Percentiles rank a stretch among this genome's conserved stretches.
Conservation (phyloP, 1,284 basidiomycete species). For the Rhizoctonia solani region DNA sequence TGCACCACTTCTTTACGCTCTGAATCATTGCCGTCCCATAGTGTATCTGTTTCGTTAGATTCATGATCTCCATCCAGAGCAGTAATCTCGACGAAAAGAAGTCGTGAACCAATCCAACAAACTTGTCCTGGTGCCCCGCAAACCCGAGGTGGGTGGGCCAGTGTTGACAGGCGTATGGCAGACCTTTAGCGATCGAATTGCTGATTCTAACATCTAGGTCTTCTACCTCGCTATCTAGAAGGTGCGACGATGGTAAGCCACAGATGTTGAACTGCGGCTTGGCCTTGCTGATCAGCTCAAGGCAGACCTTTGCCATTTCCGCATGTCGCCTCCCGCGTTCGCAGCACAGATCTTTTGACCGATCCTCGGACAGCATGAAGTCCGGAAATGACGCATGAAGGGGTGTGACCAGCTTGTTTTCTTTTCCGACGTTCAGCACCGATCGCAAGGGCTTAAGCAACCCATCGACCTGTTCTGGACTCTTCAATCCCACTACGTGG, state of each 20-base stretch:
- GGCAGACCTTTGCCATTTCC: too few species aligned
- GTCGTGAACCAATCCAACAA: background rate
- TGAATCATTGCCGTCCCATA: background rate
- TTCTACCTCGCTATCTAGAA: background rate
- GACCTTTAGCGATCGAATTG: background rate
- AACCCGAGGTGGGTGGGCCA: background rate
- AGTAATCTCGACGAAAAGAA: background rate
- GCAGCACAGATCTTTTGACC: too few species aligned
- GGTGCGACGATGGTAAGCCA: background rate
- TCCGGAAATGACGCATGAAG: too few species aligned
- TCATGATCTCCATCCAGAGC: slow-evolving; percentile 24
- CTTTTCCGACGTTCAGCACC: too few species aligned
- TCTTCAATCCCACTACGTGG: too few species aligned
- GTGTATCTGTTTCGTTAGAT: background rate
- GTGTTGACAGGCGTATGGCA: background rate
- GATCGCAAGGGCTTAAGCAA: too few species aligned
- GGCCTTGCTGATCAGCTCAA: too few species aligned
- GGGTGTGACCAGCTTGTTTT: too few species aligned
- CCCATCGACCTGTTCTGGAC: too few species aligned
- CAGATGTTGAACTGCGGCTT: slow-evolving; percentile 5
- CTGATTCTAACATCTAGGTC: background rate
- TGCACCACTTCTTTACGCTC: background rate
- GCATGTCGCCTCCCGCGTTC: too few species aligned
- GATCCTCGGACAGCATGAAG: too few species aligned
- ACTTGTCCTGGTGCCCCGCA: background rate